These are phyloP conservation scores for Euphorbia tirucalli DNA, from an alignment of 345 rosid genomes.

Conservation along the genomic window DNA sequence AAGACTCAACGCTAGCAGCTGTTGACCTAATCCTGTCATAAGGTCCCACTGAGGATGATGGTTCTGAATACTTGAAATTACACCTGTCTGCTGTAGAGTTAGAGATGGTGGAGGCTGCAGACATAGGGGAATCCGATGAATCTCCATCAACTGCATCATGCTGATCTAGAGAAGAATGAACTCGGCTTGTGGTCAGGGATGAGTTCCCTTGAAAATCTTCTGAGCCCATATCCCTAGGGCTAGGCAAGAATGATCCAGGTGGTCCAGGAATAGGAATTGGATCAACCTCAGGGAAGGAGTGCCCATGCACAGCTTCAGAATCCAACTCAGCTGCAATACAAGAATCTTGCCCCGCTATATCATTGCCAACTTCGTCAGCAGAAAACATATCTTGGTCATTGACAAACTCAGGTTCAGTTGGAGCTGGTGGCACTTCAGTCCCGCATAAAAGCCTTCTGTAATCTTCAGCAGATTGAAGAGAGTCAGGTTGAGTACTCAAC, in stretches of 20 bases:
- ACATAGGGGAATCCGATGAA: slow-evolving; percentile 83
- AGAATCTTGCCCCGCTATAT: slow-evolving; percentile 31
- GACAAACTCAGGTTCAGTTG: slow-evolving; percentile 33
- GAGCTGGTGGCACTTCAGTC: slow-evolving; percentile 28
- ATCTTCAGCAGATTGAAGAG: slow-evolving; percentile 44
- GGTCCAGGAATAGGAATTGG: slow-evolving; percentile 97
- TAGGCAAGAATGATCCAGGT: slow-evolving; percentile 93
- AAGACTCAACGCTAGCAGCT: slow-evolving; percentile 28
- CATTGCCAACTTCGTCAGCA: slow-evolving; percentile 47
- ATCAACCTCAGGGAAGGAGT: slow-evolving; percentile 75
- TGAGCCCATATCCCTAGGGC: slow-evolving; percentile 82
- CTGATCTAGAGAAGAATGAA: slow-evolving; percentile 77
- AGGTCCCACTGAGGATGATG: slow-evolving; percentile 37
- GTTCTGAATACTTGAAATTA: slow-evolving; percentile 35
- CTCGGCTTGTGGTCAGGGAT: slow-evolving; percentile 71
- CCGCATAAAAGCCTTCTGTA: slow-evolving; percentile 35
- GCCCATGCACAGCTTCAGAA: slow-evolving; percentile 44
- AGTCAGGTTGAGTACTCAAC: slow-evolving; percentile 33
- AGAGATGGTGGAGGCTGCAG: slow-evolving; percentile 69
- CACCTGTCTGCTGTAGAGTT: slow-evolving; percentile 48
- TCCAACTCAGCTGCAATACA: slow-evolving; percentile 38
- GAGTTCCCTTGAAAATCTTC: slow-evolving; percentile 95
- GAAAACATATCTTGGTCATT: slow-evolving; percentile 48
- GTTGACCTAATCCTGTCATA: slow-evolving; percentile 35
- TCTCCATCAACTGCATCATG: slow-evolving; percentile 63